These are phyloP conservation scores for Spathaspora boniae DNA, from an alignment of 805 yeast genomes.

Conservation along the genomic window DNA sequence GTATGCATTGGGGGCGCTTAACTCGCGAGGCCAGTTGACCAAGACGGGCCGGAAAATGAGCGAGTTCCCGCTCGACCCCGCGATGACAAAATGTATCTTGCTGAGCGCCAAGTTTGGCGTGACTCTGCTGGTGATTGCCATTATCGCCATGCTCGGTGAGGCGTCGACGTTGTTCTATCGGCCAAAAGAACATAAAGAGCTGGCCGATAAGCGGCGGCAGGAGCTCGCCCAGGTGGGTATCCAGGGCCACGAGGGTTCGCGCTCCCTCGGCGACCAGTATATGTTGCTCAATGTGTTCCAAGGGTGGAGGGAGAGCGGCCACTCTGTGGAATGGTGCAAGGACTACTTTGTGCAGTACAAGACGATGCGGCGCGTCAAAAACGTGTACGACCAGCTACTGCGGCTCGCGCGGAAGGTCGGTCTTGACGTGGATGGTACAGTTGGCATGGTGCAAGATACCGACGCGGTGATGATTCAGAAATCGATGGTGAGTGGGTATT, in stretches of 20 bases:
- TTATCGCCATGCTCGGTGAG: conserved; percentile 82
- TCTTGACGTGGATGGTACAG: conserved; percentile 26
- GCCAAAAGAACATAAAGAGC: conserved; percentile 62
- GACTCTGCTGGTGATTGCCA: conserved; percentile 63
- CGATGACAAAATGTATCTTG: conserved; percentile 73
- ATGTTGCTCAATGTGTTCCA: conserved; percentile 69
- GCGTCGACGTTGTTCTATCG: conserved; percentile 66
- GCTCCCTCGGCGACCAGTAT: conserved; percentile 71
- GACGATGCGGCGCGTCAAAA: conserved; percentile 63
- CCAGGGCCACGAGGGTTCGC: too few relatives aligned
- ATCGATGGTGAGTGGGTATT: conserved; percentile 64
- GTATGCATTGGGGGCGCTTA: conserved; percentile 85
- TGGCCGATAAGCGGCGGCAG: conserved; percentile 62
- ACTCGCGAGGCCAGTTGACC: conserved; percentile 75
- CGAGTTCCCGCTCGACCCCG: conserved; percentile 89
- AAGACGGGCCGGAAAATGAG: conserved; percentile 81
- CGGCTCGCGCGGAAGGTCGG: conserved; percentile 56
- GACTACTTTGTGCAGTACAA: conserved; percentile 80
- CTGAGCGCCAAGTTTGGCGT: conserved; percentile 60
- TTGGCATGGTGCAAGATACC: conserved; percentile 20
- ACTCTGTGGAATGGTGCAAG: conserved; percentile 75
- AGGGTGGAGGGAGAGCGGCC: conserved; percentile 70
- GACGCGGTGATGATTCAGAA: conserved; percentile 41
- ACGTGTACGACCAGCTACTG: conserved; percentile 67
- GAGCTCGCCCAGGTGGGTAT: conserved; percentile 51